phyloP scores from a whole-genome alignment of 257 asterid species.

The Fraxinus quadrangulata region DNA sequence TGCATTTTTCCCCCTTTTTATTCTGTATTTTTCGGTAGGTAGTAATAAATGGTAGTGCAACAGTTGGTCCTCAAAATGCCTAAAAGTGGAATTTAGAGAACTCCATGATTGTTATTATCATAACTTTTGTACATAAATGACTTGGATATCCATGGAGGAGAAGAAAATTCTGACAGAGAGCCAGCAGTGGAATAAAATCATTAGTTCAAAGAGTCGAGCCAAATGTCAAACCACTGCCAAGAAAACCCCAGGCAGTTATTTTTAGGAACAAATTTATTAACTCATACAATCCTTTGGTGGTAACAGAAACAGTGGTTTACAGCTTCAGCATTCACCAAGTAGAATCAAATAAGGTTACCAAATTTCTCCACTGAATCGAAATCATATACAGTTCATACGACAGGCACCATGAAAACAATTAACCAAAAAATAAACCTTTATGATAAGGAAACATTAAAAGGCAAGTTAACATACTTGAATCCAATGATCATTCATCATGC shows the following conservation, averaged over 20 bases:
- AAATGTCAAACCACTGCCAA: not conserved
- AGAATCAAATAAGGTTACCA: not conserved
- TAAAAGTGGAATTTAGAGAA: not conserved
- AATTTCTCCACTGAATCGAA: not conserved
- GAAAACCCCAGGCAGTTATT: not conserved
- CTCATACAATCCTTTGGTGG: not conserved
- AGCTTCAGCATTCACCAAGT: constrained; percentile 5
- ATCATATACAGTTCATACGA: not conserved
- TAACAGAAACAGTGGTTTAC: not conserved
- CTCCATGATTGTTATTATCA: not conserved
- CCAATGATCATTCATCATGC: constrained; percentile 79
- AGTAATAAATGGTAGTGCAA: too few species aligned
- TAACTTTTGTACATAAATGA: not conserved
- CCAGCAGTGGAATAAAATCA: not conserved
- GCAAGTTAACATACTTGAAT: constrained; percentile 49
- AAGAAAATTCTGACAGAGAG: not conserved
- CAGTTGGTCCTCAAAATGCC: not conserved
- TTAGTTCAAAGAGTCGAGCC: not conserved
- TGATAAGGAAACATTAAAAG: constrained; percentile 17
- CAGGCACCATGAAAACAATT: not conserved
- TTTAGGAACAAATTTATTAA: not conserved
- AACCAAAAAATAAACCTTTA: constrained; percentile 6
- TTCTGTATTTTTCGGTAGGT: too few species aligned
- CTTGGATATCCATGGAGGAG: not conserved
- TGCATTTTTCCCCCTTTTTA: too few species aligned